These are phyloP conservation scores for Verticillium dahliae DNA, from an alignment of 2,329 filamentous ascomycete species.

Conservation along the genomic window DNA sequence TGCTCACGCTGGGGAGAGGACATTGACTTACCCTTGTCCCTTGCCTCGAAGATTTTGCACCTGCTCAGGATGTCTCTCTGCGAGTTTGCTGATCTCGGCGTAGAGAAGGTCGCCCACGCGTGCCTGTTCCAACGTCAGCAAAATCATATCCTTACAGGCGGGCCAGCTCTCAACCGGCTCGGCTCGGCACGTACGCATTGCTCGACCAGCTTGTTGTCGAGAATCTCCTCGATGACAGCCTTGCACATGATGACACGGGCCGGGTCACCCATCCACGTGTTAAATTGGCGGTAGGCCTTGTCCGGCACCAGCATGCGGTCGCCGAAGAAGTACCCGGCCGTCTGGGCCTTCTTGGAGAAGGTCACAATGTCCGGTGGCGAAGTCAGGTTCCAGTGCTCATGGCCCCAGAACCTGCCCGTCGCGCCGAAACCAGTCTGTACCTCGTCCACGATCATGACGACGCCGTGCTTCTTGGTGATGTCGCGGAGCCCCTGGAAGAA, in stretches of 20 bases:
- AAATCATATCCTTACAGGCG: background rate
- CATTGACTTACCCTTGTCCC: conserved; percentile 44
- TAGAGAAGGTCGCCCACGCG: conserved; percentile 64
- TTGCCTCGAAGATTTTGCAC: conserved; percentile 71
- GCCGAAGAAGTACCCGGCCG: conserved; percentile 76
- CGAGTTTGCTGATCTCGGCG: conserved; percentile 54
- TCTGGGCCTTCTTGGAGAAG: conserved; percentile 82
- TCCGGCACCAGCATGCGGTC: conserved; percentile 70
- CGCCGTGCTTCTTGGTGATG: conserved; percentile 61
- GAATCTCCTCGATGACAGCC: conserved; percentile 70
- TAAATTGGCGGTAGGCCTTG: conserved; percentile 75
- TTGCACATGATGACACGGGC: conserved; percentile 71
- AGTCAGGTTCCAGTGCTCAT: conserved; percentile 73
- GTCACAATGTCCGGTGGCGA: conserved; percentile 80
- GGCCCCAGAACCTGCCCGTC: conserved; percentile 84
- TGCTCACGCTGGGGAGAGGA: background rate
- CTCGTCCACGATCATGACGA: conserved; percentile 75
- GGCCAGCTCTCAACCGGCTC: background rate
- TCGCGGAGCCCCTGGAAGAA: conserved; percentile 74
- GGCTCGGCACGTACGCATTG: conserved; percentile 33
- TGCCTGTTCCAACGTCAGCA: conserved; percentile 23
- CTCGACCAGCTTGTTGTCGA: conserved; percentile 60
- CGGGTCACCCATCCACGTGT: conserved; percentile 71
- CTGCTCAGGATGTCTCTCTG: conserved; percentile 59
- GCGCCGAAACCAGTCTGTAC: conserved; percentile 57